Base-by-base conservation (phyloP, 805 yeast species). In the Saccharomycopsis oosterbeekiorum region DNA sequence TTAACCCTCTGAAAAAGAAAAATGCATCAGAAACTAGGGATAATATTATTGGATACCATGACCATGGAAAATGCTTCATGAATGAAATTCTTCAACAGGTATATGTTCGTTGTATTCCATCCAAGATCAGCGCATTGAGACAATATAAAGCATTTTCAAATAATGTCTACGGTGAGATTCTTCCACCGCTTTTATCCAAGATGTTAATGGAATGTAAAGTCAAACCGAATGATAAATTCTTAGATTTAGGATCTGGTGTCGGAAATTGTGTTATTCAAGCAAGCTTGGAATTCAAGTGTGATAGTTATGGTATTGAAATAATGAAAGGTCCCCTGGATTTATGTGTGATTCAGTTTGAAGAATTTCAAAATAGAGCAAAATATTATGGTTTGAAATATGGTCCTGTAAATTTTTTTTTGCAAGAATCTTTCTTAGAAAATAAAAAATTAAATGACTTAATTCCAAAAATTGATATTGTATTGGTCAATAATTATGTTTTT, bases 171-270 rank as follows among this genome's bases (percentile, higher is more conserved):
- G 97, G 97, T 10, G 97, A 92, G 72, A 74, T 92, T 62, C 76
- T 92, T 70, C 97, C 97, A 0, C 75, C 78, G 4, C 89, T 92
- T 66, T 76, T 88, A 51, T 80, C 90, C 50, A 82, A 78, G 66
- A 86, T 88, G 2, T 87, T 85, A 68, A 70, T 75, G 5, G 77
- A 83, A 66, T 85, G 90, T 57, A 79, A 78, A 1, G 73, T 91
- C 57, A 71, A 75, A 42, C 76, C 82, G 1, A 73, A 71, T 1
- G 80, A 82, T 54, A 80, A 76, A n/a, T 91, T 90, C 68, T 83
- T 92, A 64, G 97, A 92, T 72, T 76, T 92, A 26, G 97, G 97
- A 0, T 89, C 96, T 0, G 97, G 97, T 15, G 97, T 92, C 15
- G 97, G 97, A 0, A 92, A 92, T 69, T 89, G 97, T 62, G 86